Percentiles rank a stretch among this genome's conserved stretches.
phyloP scores from a whole-genome alignment of 768 basidiomycete genomes.

The Podaxis pistillaris region DNA sequence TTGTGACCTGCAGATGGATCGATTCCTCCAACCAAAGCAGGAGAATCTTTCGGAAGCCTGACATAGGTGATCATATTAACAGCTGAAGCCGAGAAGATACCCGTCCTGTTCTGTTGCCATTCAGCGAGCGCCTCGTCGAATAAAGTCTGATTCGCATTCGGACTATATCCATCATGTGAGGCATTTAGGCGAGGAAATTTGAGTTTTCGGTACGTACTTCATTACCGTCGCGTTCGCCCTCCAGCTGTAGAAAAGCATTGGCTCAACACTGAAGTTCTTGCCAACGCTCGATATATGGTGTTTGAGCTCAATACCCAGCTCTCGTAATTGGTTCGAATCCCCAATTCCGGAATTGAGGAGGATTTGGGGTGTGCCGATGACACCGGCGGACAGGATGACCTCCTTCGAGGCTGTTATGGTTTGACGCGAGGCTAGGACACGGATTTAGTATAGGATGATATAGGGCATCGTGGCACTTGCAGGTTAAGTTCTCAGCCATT shows the following conservation, averaged over 20 bases:
- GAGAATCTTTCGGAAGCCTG: conserved; percentile 10
- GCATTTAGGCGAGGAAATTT: too few relatives aligned
- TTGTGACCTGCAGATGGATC: conserved; percentile 17
- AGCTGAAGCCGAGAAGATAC: background rate
- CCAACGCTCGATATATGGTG: conserved; percentile 1
- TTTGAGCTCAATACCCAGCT: background rate
- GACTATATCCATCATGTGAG: background rate
- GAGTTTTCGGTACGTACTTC: background rate
- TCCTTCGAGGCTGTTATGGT: conserved; percentile 3
- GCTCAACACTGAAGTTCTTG: conserved; percentile 9
- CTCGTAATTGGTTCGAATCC: background rate
- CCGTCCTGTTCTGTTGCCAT: conserved; percentile 1
- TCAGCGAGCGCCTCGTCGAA: background rate
- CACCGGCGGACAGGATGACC: conserved; percentile 3
- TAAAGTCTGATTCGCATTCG: conserved; percentile 1
- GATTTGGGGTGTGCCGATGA: conserved; percentile 9
- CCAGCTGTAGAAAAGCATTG: conserved; percentile 1
- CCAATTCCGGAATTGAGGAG: conserved; percentile 10
- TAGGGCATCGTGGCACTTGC: background rate
- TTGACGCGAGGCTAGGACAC: background rate
- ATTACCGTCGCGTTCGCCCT: background rate
- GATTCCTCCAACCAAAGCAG: background rate
- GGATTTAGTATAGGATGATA: background rate
- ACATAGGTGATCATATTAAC: conserved; percentile 1
- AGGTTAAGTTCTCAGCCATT: background rate